Conservation (phyloP, 352 stramenopile genomes). For the Phytophthora pistaciae region DNA sequence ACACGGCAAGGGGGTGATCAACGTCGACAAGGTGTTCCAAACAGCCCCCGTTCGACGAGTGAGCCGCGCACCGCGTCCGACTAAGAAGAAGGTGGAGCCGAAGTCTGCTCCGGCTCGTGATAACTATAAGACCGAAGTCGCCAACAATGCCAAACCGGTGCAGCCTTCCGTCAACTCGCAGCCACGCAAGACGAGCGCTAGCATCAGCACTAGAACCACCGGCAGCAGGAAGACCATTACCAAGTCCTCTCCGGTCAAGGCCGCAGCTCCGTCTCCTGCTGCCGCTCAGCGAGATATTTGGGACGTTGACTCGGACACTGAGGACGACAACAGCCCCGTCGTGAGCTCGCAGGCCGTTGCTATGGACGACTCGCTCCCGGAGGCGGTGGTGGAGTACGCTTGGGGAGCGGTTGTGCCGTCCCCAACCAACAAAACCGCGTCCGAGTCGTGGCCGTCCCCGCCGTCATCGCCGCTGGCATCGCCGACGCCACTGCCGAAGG, state of each 20-base stretch:
- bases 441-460: slow-evolving; percentile 27
- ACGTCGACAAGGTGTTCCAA: slow-evolving; percentile 20
- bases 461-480: slow-evolving; percentile 33
- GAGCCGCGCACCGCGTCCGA: slow-evolving; percentile 5
- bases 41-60: slow-evolving; percentile 13
- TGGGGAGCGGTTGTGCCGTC: slow-evolving; percentile 38
- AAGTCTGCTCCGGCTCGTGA: slow-evolving; percentile 21
- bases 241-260: slow-evolving; percentile 5
- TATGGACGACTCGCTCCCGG: slow-evolving; percentile 27
- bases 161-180: slow-evolving; percentile 15
- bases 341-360: slow-evolving; percentile 20
- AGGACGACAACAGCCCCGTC: slow-evolving; percentile 18
- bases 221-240: slow-evolving; percentile 7
- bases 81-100: slow-evolving; percentile 26
- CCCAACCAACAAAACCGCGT: slow-evolving; percentile 17
- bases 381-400: slow-evolving; percentile 44
- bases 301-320: slow-evolving; percentile 28
- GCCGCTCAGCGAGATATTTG: slow-evolving; percentile 20
- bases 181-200: neutral
- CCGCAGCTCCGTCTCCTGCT: slow-evolving; percentile 7
- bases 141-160: slow-evolving; percentile 19
- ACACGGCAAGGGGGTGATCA: neutral
- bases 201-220: slow-evolving; percentile 6
- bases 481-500: slow-evolving; percentile 19
- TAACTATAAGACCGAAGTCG: slow-evolving; percentile 29